Evolutionary conservation across 2,329 filamentous ascomycete genomes (phyloP).

Genomic region (Phyllosticta citriasiana): DNA sequence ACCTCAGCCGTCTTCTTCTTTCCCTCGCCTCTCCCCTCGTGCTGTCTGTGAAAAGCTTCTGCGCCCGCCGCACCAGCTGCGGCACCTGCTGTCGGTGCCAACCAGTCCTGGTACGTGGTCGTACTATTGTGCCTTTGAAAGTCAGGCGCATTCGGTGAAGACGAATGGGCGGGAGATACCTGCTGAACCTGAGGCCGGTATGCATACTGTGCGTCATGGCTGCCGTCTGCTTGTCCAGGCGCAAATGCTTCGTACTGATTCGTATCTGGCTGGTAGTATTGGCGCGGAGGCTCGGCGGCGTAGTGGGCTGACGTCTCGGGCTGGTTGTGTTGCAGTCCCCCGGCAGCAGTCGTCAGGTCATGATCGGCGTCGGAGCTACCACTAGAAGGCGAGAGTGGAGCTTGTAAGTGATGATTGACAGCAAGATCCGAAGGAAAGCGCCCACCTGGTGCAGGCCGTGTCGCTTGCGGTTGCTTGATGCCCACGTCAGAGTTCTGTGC

Average conservation of each 20-base stretch:
- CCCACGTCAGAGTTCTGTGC: slow-evolving; percentile 41
- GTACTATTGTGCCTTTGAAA: slow-evolving; percentile 27
- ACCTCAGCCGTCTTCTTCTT: not conserved
- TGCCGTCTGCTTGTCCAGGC: slow-evolving; percentile 11
- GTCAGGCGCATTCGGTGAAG: slow-evolving; percentile 10
- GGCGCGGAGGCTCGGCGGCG: slow-evolving; percentile 2
- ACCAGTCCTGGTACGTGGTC: slow-evolving; percentile 43
- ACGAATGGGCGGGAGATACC: slow-evolving; percentile 8
- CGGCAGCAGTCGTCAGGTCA: slow-evolving; percentile 50
- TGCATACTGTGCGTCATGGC: slow-evolving; percentile 10
- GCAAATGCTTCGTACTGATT: slow-evolving; percentile 13
- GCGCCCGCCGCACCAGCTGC: slow-evolving; percentile 31
- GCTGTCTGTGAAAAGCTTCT: slow-evolving; percentile 22
- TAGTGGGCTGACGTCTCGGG: slow-evolving; percentile 15
- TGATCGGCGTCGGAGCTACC: slow-evolving; percentile 59
- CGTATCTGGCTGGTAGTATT: slow-evolving; percentile 8
- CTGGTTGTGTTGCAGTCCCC: slow-evolving; percentile 35
- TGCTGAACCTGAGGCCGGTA: slow-evolving; percentile 6
- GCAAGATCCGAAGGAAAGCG: slow-evolving; percentile 92
- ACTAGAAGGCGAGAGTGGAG: slow-evolving; percentile 70
- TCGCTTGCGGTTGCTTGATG: slow-evolving; percentile 35
- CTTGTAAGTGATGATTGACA: slow-evolving; percentile 76
- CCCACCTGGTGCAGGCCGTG: slow-evolving; percentile 82
- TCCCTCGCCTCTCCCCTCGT: slow-evolving; percentile 8
- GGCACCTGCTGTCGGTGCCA: slow-evolving; percentile 39